Evolutionary conservation across 2,329 filamentous ascomycete species (phyloP).

Genomic region (Colletotrichum simmondsii): DNA sequence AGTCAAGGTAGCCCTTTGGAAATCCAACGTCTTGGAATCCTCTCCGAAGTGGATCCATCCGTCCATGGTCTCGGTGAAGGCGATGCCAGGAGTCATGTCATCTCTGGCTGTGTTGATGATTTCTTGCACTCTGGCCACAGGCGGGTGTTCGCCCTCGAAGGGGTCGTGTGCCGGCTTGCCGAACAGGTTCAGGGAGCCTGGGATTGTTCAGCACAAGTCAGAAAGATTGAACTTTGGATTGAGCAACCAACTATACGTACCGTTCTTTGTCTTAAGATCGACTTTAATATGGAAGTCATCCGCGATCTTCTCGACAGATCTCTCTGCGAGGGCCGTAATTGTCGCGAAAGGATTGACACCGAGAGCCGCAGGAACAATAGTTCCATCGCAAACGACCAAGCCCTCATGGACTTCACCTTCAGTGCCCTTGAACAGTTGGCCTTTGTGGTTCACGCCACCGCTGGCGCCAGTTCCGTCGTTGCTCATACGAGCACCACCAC

Average conservation of each 20-base stretch:
- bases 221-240: too few species aligned
- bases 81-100: slow-evolving; percentile 60
- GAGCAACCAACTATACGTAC: background rate
- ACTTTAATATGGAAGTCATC: slow-evolving; percentile 53
- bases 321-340: slow-evolving; percentile 75
- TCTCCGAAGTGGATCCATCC: slow-evolving; percentile 65
- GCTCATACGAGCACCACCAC: slow-evolving; percentile 70
- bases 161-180: slow-evolving; percentile 52
- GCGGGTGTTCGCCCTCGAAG: slow-evolving; percentile 40
- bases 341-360: slow-evolving; percentile 77
- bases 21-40: slow-evolving; percentile 58
- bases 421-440: slow-evolving; percentile 67
- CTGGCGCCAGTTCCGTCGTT: slow-evolving; percentile 63
- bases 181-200: slow-evolving; percentile 63
- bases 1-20: slow-evolving; percentile 61
- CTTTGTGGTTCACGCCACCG: slow-evolving; percentile 71
- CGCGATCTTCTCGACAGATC: slow-evolving; percentile 65
- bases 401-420: slow-evolving; percentile 63
- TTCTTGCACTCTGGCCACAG: slow-evolving; percentile 47
- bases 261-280: slow-evolving; percentile 53
- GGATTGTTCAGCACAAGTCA: too few species aligned
- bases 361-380: slow-evolving; percentile 70
- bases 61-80: slow-evolving; percentile 73
- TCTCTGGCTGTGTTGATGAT: slow-evolving; percentile 55
- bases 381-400: slow-evolving; percentile 70